phyloP scores from a whole-genome alignment of 768 basidiomycete genomes.

The Auricularia sp. region DNA sequence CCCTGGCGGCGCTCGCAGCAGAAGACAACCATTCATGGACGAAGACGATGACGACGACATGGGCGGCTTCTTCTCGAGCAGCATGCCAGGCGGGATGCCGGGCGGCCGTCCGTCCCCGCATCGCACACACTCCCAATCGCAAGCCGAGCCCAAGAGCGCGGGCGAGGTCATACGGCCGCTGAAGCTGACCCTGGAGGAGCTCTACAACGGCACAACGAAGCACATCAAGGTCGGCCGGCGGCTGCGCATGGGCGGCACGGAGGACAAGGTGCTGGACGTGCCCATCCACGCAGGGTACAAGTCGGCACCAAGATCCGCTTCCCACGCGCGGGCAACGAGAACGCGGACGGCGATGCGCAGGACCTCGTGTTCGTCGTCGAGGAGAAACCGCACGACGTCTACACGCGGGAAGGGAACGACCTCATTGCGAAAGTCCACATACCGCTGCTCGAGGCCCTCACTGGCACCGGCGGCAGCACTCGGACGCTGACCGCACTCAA shows the following conservation, averaged over 20 bases:
- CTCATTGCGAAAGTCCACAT: conserved; percentile 51
- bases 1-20: background rate
- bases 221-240: conserved; percentile 78
- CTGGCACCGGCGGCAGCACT: conserved; percentile 43
- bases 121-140: conserved; percentile 18
- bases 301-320: conserved; percentile 92
- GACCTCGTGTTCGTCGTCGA: conserved; percentile 97
- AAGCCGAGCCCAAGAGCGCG: conserved; percentile 22
- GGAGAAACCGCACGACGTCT: conserved; percentile 77
- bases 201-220: conserved; percentile 78
- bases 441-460: conserved; percentile 74
- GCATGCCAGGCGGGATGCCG: conserved; percentile 52
- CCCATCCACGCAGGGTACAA: conserved; percentile 87
- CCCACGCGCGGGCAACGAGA: conserved; percentile 77
- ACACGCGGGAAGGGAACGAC: conserved; percentile 75
- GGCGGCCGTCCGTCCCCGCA: conserved; percentile 28
- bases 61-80: conserved; percentile 29
- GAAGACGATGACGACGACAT: conserved; percentile 37
- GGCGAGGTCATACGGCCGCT: conserved; percentile 67
- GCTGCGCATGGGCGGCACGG: conserved; percentile 58
- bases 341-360: conserved; percentile 53
- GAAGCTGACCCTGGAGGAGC: conserved; percentile 75
- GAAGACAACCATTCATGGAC: conserved; percentile 14
- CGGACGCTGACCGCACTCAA: conserved; percentile 62
- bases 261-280: conserved; percentile 82